phyloP scores from a whole-genome alignment of 768 basidiomycete species.

The Russula emetica region DNA sequence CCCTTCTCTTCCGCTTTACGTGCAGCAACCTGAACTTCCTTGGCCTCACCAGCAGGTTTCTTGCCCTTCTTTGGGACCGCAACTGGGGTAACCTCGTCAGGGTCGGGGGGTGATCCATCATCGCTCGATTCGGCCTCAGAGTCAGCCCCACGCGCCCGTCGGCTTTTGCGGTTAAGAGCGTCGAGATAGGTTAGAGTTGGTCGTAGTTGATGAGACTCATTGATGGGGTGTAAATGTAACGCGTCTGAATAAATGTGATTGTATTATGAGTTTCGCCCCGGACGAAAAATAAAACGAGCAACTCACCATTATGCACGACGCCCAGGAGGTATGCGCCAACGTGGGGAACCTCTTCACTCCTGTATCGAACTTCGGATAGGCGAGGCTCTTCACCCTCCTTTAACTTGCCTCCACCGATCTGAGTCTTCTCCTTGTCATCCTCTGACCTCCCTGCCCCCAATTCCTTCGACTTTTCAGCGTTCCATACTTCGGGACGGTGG shows the following conservation, averaged over 20 bases:
- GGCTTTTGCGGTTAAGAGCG: conserved; percentile 58
- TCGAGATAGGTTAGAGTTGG: conserved; percentile 82
- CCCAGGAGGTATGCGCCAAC: conserved; percentile 72
- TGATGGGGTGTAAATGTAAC: conserved; percentile 74
- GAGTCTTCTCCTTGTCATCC: conserved; percentile 77
- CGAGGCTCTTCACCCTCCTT: conserved; percentile 39
- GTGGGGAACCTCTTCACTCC: conserved; percentile 66
- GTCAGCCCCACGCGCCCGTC: conserved; percentile 42
- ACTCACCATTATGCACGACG: conserved; percentile 63
- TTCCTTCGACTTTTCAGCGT: conserved; percentile 60
- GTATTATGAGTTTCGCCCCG: conserved; percentile 4
- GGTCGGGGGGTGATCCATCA: conserved; percentile 67
- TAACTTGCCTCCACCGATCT: conserved; percentile 41
- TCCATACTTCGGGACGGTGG: conserved; percentile 76
- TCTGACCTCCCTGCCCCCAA: conserved; percentile 62
- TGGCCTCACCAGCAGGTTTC: conserved; percentile 53
- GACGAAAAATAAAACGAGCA: conserved; percentile 2
- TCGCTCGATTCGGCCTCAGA: conserved; percentile 74
- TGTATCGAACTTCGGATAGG: conserved; percentile 64
- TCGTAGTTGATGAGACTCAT: conserved; percentile 74
- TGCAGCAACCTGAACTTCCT: conserved; percentile 74
- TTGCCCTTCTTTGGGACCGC: conserved; percentile 54
- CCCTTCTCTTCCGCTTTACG: conserved; percentile 64
- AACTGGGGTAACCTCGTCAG: conserved; percentile 59
- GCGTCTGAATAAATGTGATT: conserved; percentile 47